Evolutionary conservation across 192 early-diverging fungal genomes (phyloP).

Genomic region (Jimgerdemannia flammicorona): DNA sequence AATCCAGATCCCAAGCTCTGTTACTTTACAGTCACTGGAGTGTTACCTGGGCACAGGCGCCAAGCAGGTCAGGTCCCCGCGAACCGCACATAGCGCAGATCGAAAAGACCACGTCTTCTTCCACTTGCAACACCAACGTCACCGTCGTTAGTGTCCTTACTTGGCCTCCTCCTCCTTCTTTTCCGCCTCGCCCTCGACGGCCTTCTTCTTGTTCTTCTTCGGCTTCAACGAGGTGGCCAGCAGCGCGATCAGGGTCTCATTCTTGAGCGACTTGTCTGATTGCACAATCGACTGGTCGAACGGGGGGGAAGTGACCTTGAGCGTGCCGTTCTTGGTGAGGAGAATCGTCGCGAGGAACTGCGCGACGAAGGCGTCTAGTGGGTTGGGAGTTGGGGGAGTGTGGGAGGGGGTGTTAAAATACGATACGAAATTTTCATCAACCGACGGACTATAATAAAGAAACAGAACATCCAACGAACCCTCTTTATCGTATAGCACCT

Average conservation of each 20-base stretch:
- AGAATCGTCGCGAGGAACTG: constrained; percentile 93
- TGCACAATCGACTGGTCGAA: constrained; percentile 76
- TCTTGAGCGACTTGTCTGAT: constrained; percentile 83
- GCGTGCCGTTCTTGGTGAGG: constrained; percentile 82
- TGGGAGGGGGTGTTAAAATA: background rate
- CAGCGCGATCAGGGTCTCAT: constrained; percentile 73
- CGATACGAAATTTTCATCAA: background rate
- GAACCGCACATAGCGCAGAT: too few species aligned
- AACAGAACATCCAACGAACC: constrained; percentile 15
- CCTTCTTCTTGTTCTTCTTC: constrained; percentile 52
- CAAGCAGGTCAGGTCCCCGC: too few species aligned
- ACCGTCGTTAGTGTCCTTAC: background rate
- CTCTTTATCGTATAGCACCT: constrained; percentile 82
- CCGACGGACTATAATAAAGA: background rate
- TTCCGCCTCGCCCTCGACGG: constrained; percentile 35
- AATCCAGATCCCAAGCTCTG: too few species aligned
- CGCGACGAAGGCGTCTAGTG: constrained; percentile 52
- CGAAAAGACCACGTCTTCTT: too few species aligned
- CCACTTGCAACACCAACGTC: too few species aligned
- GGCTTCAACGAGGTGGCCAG: constrained; percentile 53
- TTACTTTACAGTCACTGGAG: too few species aligned
- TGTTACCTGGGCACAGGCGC: too few species aligned
- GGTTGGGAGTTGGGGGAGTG: too few species aligned
- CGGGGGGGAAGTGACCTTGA: constrained; percentile 74
- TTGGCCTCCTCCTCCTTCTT: constrained; percentile 9